Base-by-base conservation (phyloP, 2,329 filamentous ascomycete genomes). In the Exophiala xenobiotica region DNA sequence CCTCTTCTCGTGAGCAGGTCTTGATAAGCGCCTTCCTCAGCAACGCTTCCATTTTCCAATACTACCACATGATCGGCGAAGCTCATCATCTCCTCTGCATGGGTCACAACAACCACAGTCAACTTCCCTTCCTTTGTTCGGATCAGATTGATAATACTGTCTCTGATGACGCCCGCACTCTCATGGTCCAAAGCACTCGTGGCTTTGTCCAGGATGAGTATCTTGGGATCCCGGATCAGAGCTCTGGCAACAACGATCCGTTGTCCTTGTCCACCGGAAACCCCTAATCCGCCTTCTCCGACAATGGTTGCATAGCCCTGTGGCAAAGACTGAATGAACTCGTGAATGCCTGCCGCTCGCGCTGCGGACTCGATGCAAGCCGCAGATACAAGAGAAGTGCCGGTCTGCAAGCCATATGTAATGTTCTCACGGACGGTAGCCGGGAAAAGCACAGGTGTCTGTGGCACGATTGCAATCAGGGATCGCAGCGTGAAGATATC, bases 201-300 rank as follows among this genome's bases (percentile, higher is more conserved):
- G 1, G 90, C 88, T 70, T 96, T 91, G 62, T 97, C 92, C 1
- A 96, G 72, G 2, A 96, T 78, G 12, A 96, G 71, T 2, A 96
- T 74, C 33, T 79, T 77, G 0, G 90, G 90, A 11, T 77, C 74
- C 0, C 89, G 78, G 0, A 87, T 78, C 0, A 96, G 73, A 0
- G 90, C 90, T 1, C 91, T 77, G 0, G 91, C 90, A 54, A 96
- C 90, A 16, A 84, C 85, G 2, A 96, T 68, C 1, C 90, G 78
- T 66, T 96, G 91, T 0, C 85, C 81, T 67, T 96, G 91, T 0
- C 92, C 92, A 0, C 89, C 90, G 0, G 86, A 90, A 0, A 96
- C 69, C 0, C 78, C 72, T 14, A 86, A 78, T 0, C 89, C 88
- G 3, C 88, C 88, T 18, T 47, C 54, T 1, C 90, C 90, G 1